Evolutionary conservation across 768 basidiomycete genomes (phyloP).

Genomic region (Phaeotremella fagi): DNA sequence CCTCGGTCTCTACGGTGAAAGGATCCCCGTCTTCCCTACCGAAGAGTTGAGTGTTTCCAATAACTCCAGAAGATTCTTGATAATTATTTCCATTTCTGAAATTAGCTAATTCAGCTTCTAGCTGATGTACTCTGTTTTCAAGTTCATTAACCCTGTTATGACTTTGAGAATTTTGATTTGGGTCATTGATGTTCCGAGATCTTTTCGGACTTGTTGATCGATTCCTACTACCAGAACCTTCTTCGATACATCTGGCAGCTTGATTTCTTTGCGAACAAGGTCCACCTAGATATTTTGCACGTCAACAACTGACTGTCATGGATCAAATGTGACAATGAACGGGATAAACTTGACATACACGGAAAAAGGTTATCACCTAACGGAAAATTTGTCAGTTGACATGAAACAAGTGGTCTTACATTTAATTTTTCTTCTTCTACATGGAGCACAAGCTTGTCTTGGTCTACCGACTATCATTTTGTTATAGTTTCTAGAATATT

Average conservation of each 20-base stretch:
- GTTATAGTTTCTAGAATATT: background rate
- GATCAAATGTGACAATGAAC: too few species aligned
- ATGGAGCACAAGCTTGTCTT: background rate
- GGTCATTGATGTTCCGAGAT: background rate
- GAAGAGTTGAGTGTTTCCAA: background rate
- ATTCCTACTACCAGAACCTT: background rate
- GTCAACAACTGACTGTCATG: background rate
- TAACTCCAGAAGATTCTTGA: background rate
- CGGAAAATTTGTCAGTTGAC: background rate
- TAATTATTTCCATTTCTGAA: background rate
- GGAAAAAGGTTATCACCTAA: conserved; percentile 1
- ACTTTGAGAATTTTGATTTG: background rate
- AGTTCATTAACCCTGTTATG: background rate
- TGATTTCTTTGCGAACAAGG: background rate
- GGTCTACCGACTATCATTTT: background rate
- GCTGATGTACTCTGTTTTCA: background rate
- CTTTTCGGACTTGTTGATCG: background rate
- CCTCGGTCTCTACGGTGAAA: background rate
- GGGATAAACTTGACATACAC: background rate
- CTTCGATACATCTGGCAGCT: background rate
- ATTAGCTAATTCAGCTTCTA: background rate
- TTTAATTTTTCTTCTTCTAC: conserved; percentile 1
- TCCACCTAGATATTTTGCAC: background rate
- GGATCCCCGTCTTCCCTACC: background rate
- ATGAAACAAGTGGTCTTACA: background rate